A percentile compares a stretch with the other conserved stretches of the same genome.
Conservation (phyloP, 2,329 filamentous ascomycete genomes). For the Blastomyces percursus region DNA sequence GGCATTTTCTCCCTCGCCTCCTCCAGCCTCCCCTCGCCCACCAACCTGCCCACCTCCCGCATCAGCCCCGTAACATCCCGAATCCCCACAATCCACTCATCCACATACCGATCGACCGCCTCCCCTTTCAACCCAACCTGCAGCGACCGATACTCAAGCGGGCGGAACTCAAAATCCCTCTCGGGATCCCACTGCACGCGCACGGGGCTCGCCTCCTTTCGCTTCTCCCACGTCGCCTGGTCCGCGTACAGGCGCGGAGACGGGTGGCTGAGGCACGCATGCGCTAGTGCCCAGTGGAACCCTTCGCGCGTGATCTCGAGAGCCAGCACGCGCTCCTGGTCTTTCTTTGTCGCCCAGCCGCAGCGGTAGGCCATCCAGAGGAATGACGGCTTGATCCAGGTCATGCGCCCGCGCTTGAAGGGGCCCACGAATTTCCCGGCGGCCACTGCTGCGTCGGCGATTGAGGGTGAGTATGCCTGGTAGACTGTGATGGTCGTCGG, state of each 20-base stretch:
- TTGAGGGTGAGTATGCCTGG: constrained; percentile 47
- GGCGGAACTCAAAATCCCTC: constrained; percentile 36
- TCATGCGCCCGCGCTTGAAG: constrained; percentile 48
- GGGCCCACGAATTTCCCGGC: constrained; percentile 42
- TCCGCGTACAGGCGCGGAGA: constrained; percentile 10
- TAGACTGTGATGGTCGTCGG: constrained; percentile 48
- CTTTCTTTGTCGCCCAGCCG: constrained; percentile 47
- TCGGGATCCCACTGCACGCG: constrained; percentile 58
- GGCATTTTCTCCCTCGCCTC: constrained; percentile 16
- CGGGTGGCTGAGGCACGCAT: constrained; percentile 22
- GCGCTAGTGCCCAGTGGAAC: constrained; percentile 40
- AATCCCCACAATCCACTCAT: constrained; percentile 44
- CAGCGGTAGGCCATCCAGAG: constrained; percentile 54
- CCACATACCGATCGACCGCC: constrained; percentile 38
- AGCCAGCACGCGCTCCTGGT: constrained; percentile 48
- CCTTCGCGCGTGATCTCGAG: constrained; percentile 43
- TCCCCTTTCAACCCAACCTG: constrained; percentile 49
- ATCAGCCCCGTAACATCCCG: constrained; percentile 49
- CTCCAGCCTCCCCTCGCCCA: constrained; percentile 35
- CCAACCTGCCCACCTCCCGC: constrained; percentile 35
- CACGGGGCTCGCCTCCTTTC: constrained; percentile 26
- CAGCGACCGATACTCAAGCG: constrained; percentile 44
- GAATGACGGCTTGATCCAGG: constrained; percentile 56
- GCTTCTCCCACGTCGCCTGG: constrained; percentile 17
- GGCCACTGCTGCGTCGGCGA: constrained; percentile 43